phyloP scores from a whole-genome alignment of 208 protist species.

The Histomonas meleagridis region DNA sequence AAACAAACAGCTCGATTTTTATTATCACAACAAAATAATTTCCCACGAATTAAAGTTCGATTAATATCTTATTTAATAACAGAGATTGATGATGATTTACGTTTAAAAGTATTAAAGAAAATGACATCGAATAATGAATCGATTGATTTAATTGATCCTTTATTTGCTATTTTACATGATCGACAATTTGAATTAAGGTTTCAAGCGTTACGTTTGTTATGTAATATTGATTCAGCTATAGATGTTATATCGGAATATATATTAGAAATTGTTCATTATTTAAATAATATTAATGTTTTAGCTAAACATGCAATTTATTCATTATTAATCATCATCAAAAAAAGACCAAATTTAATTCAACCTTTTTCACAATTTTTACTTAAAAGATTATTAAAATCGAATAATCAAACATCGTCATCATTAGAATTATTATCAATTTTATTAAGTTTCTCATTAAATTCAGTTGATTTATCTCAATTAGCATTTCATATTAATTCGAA shows the following conservation, averaged over 20 bases:
- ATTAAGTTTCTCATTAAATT: background rate
- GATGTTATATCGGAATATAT: background rate
- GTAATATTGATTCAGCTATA: background rate
- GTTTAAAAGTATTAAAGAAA: background rate
- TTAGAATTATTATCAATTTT: background rate
- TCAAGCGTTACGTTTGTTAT: background rate
- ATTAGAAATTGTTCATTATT: background rate
- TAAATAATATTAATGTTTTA: background rate
- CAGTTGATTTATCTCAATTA: background rate
- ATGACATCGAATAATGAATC: background rate
- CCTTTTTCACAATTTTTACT: background rate
- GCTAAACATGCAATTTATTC: background rate
- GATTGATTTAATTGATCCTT: background rate
- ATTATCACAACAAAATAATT: background rate
- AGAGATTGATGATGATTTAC: background rate
- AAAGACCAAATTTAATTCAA: background rate
- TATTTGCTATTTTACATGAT: slow-evolving; percentile 9
- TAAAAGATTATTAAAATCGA: background rate
- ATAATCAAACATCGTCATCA: background rate
- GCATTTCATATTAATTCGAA: background rate
- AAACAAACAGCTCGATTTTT: background rate
- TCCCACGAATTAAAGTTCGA: background rate
- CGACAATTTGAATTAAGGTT: background rate
- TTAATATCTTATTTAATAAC: background rate
- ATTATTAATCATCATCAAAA: background rate